A percentile compares a stretch with the other conserved stretches of the same genome.
phyloP scores from a whole-genome alignment of 371 early-diverging fungal genomes.

The Zychaea mexicana region DNA sequence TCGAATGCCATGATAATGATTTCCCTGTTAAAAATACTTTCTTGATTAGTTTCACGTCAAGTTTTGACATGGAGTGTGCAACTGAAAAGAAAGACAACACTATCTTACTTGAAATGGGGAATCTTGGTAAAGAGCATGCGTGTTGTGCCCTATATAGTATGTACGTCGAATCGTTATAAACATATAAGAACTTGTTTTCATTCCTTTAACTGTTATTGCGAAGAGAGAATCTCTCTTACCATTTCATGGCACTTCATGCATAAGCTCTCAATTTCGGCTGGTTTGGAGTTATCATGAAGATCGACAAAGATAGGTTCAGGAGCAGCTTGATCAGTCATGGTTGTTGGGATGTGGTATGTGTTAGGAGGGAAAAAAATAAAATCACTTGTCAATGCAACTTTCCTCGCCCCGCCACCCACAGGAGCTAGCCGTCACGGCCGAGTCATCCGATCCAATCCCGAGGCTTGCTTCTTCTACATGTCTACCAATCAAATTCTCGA shows the following conservation, averaged over 20 bases:
- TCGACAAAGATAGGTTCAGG: constrained; percentile 71
- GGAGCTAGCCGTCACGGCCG: too few relatives aligned
- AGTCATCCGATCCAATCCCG: too few relatives aligned
- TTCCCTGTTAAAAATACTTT: constrained; percentile 58
- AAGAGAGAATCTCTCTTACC: constrained; percentile 42
- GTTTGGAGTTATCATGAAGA: constrained; percentile 59
- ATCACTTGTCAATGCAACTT: too few relatives aligned
- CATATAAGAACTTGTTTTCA: neutral
- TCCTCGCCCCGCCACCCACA: too few relatives aligned
- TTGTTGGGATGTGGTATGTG: too few relatives aligned
- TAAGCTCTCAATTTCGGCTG: constrained; percentile 86
- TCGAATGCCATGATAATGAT: constrained; percentile 94
- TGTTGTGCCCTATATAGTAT: constrained; percentile 72
- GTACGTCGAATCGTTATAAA: neutral
- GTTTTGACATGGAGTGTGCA: too few relatives aligned
- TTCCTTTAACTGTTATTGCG: neutral
- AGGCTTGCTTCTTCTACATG: too few relatives aligned
- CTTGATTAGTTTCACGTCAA: too few relatives aligned
- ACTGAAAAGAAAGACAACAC: too few relatives aligned
- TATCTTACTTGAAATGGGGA: constrained; percentile 81
- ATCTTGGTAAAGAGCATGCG: constrained; percentile 87
- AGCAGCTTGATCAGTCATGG: neutral
- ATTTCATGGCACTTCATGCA: constrained; percentile 92
- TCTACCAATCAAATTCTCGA: too few relatives aligned
- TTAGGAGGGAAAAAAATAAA: too few relatives aligned